Evolutionary conservation across 2,329 filamentous ascomycete genomes (phyloP).

Genomic region (Stagonosporopsis tanaceti): DNA sequence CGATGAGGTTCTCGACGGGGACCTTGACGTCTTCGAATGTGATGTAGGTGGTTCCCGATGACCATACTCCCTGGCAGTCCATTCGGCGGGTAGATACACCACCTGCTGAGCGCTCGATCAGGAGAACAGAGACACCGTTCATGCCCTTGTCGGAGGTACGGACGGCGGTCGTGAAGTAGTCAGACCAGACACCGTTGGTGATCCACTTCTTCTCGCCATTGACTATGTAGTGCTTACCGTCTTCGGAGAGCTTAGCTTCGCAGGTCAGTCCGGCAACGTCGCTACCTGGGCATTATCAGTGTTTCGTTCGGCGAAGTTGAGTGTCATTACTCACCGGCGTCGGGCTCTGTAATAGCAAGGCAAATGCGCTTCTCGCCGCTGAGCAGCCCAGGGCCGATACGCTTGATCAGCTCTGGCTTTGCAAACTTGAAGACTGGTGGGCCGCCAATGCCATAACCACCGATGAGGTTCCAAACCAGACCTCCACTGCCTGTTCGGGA

Average conservation of each 20-base stretch:
- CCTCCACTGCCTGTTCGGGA: constrained; percentile 88
- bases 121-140: constrained; percentile 88
- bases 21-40: constrained; percentile 99
- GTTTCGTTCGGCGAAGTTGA: neutral
- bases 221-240: constrained; percentile 99
- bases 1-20: constrained; percentile 96
- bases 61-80: constrained; percentile 95
- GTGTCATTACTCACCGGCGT: constrained; percentile 70
- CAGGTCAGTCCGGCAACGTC: constrained; percentile 96
- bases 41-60: constrained; percentile 92
- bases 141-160: constrained; percentile 88
- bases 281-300: constrained; percentile 51
- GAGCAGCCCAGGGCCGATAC: constrained; percentile 87
- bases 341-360: constrained; percentile 90
- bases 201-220: constrained; percentile 99
- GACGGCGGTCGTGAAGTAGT: constrained; percentile 98
- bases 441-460: constrained; percentile 94
- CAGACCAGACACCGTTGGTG: constrained; percentile 94
- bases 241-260: constrained; percentile 91
- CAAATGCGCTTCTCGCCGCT: constrained; percentile 96
- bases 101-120: constrained; percentile 85
- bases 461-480: constrained; percentile 95
- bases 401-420: constrained; percentile 81
- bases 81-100: constrained; percentile 93
- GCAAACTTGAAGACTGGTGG: constrained; percentile 93